phyloP scores from a whole-genome alignment of 768 basidiomycete genomes.

The Cystobasidiopsis lactophilus region DNA sequence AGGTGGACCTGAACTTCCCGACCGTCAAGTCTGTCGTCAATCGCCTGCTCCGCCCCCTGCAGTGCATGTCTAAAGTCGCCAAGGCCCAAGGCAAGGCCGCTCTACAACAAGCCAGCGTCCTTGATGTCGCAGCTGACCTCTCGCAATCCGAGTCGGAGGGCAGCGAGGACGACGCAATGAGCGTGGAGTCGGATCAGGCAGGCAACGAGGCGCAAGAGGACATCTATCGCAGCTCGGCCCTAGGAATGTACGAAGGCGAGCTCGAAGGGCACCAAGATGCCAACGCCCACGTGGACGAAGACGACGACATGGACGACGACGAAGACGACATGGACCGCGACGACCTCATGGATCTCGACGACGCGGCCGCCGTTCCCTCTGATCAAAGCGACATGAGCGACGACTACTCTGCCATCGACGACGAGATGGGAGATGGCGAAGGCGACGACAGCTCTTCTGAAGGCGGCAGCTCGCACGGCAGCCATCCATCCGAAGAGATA shows the following conservation, averaged over 20 bases:
- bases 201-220: constrained; percentile 57
- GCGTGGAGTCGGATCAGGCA: constrained; percentile 33
- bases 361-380: background rate
- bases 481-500: too few species aligned
- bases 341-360: constrained; percentile 17
- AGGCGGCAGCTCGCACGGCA: constrained; percentile 24
- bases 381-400: constrained; percentile 21
- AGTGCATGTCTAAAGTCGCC: constrained; percentile 79
- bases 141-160: constrained; percentile 28
- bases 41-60: constrained; percentile 66
- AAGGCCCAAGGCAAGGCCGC: constrained; percentile 12
- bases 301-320: constrained; percentile 10
- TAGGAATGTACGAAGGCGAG: constrained; percentile 47
- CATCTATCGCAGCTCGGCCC: constrained; percentile 81
- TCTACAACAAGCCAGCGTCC: constrained; percentile 6
- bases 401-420: constrained; percentile 58
- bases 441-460: constrained; percentile 39
- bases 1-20: constrained; percentile 89
- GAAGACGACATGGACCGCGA: constrained; percentile 15
- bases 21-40: constrained; percentile 67
- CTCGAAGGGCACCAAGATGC: constrained; percentile 21
- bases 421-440: constrained; percentile 33
- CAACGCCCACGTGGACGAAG: constrained; percentile 14
- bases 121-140: background rate
- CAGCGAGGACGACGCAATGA: constrained; percentile 10